Evolutionary conservation across 805 yeast species (phyloP).

Genomic region (Yarrowia yakushimensis): DNA sequence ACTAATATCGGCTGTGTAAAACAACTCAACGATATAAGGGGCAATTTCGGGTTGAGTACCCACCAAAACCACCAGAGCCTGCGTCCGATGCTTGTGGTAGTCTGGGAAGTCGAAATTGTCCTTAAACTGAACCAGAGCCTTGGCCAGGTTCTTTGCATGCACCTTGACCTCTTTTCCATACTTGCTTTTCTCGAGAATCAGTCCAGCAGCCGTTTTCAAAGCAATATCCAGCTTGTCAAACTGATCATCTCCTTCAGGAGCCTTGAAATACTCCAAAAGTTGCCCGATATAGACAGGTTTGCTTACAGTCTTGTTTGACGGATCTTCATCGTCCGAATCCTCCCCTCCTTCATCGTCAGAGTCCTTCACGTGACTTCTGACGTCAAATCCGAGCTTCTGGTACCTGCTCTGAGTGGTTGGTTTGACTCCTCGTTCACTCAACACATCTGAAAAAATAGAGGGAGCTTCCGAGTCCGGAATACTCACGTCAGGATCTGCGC

Average conservation of each 20-base stretch:
- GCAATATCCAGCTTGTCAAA: conserved; percentile 51
- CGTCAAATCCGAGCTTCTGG: conserved; percentile 28
- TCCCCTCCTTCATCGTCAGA: conserved; percentile 37
- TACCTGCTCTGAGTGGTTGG: not conserved
- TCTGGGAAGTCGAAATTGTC: conserved; percentile 54
- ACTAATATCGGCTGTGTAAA: conserved; percentile 73
- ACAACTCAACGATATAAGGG: conserved; percentile 41
- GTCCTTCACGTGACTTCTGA: conserved; percentile 40
- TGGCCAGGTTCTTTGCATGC: conserved; percentile 54
- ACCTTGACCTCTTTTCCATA: conserved; percentile 59
- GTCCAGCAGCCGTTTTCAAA: conserved; percentile 49
- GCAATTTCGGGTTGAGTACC: conserved; percentile 49
- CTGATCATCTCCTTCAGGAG: conserved; percentile 44
- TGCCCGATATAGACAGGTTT: conserved; percentile 72
- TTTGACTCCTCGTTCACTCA: not conserved
- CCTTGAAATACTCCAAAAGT: conserved; percentile 53
- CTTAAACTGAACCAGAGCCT: conserved; percentile 49
- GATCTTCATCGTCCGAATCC: conserved; percentile 30
- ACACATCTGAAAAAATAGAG: not conserved
- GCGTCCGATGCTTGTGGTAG: conserved; percentile 65
- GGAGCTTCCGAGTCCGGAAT: not conserved
- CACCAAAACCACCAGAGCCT: conserved; percentile 61
- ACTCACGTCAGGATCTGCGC: not conserved
- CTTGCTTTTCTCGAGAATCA: conserved; percentile 61
- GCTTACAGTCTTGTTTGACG: conserved; percentile 44